These are phyloP conservation scores for Coniochaeta prunicola DNA, from an alignment of 2,329 filamentous ascomycete genomes.

Conservation along the genomic window DNA sequence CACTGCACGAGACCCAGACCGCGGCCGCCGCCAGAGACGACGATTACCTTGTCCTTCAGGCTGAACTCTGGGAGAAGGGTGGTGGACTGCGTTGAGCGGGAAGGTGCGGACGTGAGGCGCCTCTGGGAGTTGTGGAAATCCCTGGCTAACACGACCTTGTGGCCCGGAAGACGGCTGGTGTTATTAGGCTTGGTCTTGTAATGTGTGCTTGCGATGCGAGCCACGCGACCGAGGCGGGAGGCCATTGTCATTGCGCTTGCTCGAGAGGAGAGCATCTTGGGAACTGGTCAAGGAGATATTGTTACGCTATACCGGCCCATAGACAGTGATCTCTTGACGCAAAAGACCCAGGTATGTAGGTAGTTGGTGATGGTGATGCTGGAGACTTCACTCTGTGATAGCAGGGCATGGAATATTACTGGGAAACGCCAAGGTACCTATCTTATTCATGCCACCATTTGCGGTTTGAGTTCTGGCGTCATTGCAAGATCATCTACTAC, in stretches of 20 bases:
- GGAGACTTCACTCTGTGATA: too few relatives aligned
- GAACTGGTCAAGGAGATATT: neutral
- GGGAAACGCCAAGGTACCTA: too few relatives aligned
- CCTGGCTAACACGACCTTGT: neutral
- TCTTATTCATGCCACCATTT: too few relatives aligned
- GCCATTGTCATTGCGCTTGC: neutral
- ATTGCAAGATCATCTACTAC: neutral
- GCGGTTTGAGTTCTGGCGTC: neutral
- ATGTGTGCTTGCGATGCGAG: neutral
- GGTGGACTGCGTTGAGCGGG: neutral
- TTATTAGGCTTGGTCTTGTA: neutral
- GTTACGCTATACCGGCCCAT: neutral
- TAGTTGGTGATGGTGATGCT: neutral
- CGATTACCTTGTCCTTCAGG: slow-evolving; percentile 63
- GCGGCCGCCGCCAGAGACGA: slow-evolving; percentile 70
- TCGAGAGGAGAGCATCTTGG: neutral
- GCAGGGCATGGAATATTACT: too few relatives aligned
- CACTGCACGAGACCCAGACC: slow-evolving; percentile 73
- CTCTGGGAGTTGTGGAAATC: slow-evolving; percentile 8
- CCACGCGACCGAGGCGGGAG: neutral
- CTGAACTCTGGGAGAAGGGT: slow-evolving; percentile 62
- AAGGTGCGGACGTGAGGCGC: neutral
- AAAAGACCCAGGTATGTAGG: too few relatives aligned
- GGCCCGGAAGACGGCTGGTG: neutral
- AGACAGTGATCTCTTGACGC: neutral